Conservation (phyloP, 225 moss, liverwort and hornwort genomes). For the Sphagnum tenellum region DNA sequence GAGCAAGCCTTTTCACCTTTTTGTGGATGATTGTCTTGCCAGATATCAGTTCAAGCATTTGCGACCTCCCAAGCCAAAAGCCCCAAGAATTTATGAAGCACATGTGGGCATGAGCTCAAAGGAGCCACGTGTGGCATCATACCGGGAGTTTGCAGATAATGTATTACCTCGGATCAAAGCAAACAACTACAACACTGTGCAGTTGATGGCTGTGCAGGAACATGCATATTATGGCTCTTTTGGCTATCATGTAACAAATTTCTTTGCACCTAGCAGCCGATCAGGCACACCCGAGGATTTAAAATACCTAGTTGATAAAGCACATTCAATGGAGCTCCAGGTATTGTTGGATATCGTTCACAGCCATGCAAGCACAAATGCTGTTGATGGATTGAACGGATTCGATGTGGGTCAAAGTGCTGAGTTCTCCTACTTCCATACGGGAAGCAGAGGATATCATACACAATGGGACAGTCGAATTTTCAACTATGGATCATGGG, state of each 20-base stretch:
- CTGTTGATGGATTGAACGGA: conserved; percentile 78
- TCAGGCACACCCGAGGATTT: conserved; percentile 93
- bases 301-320: conserved; percentile 86
- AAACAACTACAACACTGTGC: conserved; percentile 87
- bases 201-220: conserved; percentile 91
- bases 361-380: conserved; percentile 84
- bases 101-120: conserved; percentile 97
- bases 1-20: not conserved
- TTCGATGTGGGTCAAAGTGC: conserved; percentile 66
- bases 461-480: conserved; percentile 84
- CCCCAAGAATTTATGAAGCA: conserved; percentile 90
- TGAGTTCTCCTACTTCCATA: conserved; percentile 65
- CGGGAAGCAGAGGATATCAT: conserved; percentile 74
- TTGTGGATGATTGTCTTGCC: not conserved
- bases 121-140: conserved; percentile 70
- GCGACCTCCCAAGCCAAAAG: conserved; percentile 58
- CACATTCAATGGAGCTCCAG: conserved; percentile 70
- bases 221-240: conserved; percentile 95
- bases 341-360: conserved; percentile 95
- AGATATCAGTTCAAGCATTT: conserved; percentile 68
- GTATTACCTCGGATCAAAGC: conserved; percentile 82
- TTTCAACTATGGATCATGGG: conserved; percentile 90
- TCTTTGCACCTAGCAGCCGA: conserved; percentile 87
- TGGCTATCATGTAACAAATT: conserved; percentile 91
- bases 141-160: conserved; percentile 78